Evolutionary conservation across 2,329 filamentous ascomycete genomes (phyloP).

Genomic region (Aspergillus latus): DNA sequence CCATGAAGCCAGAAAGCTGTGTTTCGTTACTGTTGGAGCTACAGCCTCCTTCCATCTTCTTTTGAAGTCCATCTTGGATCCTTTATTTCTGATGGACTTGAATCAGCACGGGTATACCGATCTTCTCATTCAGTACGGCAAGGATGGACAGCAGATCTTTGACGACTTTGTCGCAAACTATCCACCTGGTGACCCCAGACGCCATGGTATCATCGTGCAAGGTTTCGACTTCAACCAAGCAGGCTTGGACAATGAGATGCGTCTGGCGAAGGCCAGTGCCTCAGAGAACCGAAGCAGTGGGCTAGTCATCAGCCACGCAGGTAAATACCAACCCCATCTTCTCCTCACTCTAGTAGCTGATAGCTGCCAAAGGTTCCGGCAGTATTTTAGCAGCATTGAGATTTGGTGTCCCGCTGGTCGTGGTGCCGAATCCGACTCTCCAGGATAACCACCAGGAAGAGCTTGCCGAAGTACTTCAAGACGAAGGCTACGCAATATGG

Average conservation of each 20-base stretch:
- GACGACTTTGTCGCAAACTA: constrained; percentile 35
- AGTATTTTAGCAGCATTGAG: constrained; percentile 82
- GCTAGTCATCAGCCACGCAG: constrained; percentile 84
- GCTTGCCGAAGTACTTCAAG: constrained; percentile 72
- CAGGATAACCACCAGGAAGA: constrained; percentile 91
- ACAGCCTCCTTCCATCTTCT: constrained; percentile 79
- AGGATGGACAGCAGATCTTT: constrained; percentile 59
- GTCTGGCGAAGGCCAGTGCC: constrained; percentile 49
- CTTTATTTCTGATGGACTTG: constrained; percentile 64
- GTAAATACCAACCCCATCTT: constrained; percentile 46
- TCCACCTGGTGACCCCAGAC: constrained; percentile 23
- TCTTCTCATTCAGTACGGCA: constrained; percentile 80
- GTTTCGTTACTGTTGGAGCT: constrained; percentile 89
- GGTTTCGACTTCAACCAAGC: constrained; percentile 66
- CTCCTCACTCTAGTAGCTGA: not conserved
- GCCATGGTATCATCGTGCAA: constrained; percentile 52
- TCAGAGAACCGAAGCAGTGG: constrained; percentile 53
- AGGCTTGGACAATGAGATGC: constrained; percentile 62
- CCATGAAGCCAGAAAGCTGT: constrained; percentile 46
- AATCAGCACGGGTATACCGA: constrained; percentile 63
- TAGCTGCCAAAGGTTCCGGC: constrained; percentile 67
- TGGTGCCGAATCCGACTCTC: constrained; percentile 80
- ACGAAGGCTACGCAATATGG: constrained; percentile 73
- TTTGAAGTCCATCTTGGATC: constrained; percentile 63
- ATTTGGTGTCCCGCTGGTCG: constrained; percentile 72